These are phyloP conservation scores for Fagus sylvatica DNA, from an alignment of 306 rosid species.

Conservation along the genomic window DNA sequence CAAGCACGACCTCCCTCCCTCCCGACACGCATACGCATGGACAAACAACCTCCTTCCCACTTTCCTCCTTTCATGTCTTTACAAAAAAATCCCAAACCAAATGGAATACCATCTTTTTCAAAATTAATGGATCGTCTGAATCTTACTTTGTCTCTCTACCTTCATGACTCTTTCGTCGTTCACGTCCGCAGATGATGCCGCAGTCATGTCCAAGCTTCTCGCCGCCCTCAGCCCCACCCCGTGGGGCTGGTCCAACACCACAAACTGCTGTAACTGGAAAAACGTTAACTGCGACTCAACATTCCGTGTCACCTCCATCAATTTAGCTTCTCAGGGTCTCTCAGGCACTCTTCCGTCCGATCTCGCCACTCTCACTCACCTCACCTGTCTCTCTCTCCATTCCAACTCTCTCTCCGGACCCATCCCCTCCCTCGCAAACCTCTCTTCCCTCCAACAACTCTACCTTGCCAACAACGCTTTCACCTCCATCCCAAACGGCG, in stretches of 20 bases:
- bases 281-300: conserved; percentile 52
- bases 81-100: no score
- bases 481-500: conserved; percentile 43
- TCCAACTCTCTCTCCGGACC: conserved; percentile 51
- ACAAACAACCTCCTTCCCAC: no score
- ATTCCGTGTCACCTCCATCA: conserved; percentile 50
- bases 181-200: conserved; percentile 50
- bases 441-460: conserved; percentile 37
- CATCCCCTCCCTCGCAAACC: conserved; percentile 63
- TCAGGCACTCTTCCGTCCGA: conserved; percentile 68
- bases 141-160: conserved; percentile 35
- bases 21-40: no score
- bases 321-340: conserved; percentile 40
- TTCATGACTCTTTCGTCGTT: background rate
- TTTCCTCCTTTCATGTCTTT: no score
- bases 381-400: conserved; percentile 52
- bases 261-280: conserved; percentile 49
- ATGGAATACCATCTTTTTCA: no score
- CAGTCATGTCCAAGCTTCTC: conserved; percentile 44
- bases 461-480: conserved; percentile 53
- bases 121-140: conserved; percentile 44
- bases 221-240: conserved; percentile 41
- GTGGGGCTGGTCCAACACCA: conserved; percentile 45
- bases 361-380: conserved; percentile 58
- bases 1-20: no score